These are phyloP conservation scores for Trichosanthes truncata DNA, from an alignment of 306 rosid genomes.

Conservation along the genomic window DNA sequence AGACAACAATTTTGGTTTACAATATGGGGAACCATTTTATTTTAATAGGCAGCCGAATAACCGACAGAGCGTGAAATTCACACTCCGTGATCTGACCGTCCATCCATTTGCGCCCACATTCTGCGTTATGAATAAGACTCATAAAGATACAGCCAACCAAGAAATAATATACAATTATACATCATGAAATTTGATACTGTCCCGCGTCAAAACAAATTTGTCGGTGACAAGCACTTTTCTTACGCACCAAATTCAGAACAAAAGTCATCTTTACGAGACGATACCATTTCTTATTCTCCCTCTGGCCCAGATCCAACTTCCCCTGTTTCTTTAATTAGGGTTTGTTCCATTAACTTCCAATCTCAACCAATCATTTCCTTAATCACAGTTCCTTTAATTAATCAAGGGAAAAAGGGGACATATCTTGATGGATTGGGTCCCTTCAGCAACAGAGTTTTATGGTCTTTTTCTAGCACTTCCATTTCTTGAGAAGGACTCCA, in stretches of 20 bases:
- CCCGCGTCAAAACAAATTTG: neutral
- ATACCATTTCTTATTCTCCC: neutral
- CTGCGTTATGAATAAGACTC: neutral
- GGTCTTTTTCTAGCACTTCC: neutral
- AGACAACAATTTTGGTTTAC: neutral
- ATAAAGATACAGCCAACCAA: neutral
- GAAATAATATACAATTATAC: neutral
- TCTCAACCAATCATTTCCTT: conserved; percentile 13
- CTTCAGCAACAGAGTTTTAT: neutral
- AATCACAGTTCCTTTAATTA: neutral
- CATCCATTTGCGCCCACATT: neutral
- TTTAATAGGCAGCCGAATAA: neutral
- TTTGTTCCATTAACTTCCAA: neutral
- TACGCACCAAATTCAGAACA: neutral
- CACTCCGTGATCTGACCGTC: neutral
- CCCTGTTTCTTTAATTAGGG: conserved; percentile 6
- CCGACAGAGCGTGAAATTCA: neutral
- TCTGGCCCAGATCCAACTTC: conserved; percentile 4
- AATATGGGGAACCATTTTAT: neutral
- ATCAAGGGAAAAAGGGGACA: neutral
- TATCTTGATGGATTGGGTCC: neutral
- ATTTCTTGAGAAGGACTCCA: neutral
- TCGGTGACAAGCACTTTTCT: conserved; percentile 1
- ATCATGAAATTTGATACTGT: neutral
- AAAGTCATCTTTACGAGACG: neutral